phyloP scores from a whole-genome alignment of 345 rosid species.

The Pseudoturritis turrita region DNA sequence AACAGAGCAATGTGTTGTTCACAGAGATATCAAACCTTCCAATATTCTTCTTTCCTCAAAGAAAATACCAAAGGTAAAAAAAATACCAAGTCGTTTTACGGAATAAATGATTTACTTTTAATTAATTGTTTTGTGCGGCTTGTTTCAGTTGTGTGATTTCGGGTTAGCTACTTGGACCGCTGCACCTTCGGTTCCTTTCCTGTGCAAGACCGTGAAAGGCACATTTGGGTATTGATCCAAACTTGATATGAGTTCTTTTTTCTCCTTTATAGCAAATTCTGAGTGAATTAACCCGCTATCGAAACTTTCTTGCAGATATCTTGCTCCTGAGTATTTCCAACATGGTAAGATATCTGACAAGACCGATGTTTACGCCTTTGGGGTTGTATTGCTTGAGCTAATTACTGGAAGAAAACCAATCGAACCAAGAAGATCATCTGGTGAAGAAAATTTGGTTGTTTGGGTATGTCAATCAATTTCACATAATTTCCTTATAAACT shows the following conservation, averaged over 20 bases:
- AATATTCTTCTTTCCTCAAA: constrained; percentile 95
- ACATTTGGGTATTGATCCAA: constrained; percentile 74
- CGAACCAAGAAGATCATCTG: constrained; percentile 74
- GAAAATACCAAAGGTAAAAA: constrained; percentile 68
- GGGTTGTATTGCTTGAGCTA: constrained; percentile 88
- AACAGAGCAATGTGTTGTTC: constrained; percentile 93
- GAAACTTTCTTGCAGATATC: constrained; percentile 47
- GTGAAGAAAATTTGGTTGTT: constrained; percentile 87
- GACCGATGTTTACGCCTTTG: constrained; percentile 97
- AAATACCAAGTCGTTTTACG: not conserved
- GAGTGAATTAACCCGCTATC: not conserved
- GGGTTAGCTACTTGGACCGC: constrained; percentile 99
- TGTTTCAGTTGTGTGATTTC: constrained; percentile 83
- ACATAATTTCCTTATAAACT: not conserved
- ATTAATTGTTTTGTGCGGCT: not conserved
- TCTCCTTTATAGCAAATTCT: not conserved
- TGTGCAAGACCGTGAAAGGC: constrained; percentile 98
- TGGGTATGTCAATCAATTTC: constrained; percentile 67
- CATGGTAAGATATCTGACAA: constrained; percentile 94
- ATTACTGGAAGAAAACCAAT: constrained; percentile 89
- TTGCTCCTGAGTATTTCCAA: constrained; percentile 98
- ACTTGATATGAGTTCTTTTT: not conserved
- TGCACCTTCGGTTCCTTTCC: constrained; percentile 90
- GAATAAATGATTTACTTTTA: not conserved
- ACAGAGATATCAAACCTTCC: constrained; percentile 95